phyloP scores from a whole-genome alignment of 164 flowering plant genomes.

The Dillenia suffruticosa region DNA sequence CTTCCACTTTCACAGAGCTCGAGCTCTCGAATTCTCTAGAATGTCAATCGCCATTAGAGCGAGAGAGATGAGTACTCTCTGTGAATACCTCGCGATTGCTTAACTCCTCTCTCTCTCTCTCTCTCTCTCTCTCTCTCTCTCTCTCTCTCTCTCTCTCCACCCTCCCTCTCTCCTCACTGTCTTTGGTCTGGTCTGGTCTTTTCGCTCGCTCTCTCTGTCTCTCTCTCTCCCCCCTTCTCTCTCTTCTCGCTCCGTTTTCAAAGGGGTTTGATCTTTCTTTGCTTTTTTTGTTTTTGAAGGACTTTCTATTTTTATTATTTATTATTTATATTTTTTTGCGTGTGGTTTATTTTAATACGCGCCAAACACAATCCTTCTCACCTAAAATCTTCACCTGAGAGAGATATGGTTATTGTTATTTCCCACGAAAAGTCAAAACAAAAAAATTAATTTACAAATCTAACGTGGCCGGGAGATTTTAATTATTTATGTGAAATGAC shows the following conservation, averaged over 20 bases:
- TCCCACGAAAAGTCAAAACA: too few species aligned
- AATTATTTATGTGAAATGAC: too few species aligned
- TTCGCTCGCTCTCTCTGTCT: background rate
- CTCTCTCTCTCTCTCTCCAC: background rate
- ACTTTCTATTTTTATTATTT: background rate
- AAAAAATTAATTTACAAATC: too few species aligned
- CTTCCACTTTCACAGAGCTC: background rate
- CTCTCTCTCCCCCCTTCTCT: background rate
- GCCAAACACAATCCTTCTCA: slow-evolving; percentile 1
- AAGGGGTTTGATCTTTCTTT: background rate
- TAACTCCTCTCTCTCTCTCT: slow-evolving; percentile 5
- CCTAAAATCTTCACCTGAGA: too few species aligned
- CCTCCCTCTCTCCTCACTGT: background rate
- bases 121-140: background rate
- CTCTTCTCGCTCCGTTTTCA: too few species aligned
- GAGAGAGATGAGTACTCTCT: background rate
- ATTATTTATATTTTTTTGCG: background rate
- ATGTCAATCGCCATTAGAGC: background rate
- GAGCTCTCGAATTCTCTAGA: background rate
- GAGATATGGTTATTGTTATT: too few species aligned
- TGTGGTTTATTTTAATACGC: slow-evolving; percentile 4
- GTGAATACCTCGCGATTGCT: too few species aligned
- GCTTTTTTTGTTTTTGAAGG: background rate
- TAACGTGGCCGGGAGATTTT: too few species aligned
- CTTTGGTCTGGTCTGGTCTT: background rate